Evolutionary conservation across 164 flowering plant species (phyloP).

Genomic region (Stephania yunnanensis): DNA sequence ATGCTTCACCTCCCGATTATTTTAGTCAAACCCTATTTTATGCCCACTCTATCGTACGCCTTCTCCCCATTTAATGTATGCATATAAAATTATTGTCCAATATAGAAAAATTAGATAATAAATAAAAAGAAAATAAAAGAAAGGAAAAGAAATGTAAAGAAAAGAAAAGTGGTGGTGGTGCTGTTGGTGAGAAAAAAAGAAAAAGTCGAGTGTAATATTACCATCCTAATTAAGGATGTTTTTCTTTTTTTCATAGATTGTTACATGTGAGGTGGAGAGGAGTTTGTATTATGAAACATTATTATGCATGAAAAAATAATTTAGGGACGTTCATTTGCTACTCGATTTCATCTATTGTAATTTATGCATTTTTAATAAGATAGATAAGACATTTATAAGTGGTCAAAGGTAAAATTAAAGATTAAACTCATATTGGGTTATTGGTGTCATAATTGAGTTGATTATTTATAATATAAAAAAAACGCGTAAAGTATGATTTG

Average conservation of each 20-base stretch:
- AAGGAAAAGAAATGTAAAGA: neutral
- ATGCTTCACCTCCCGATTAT: conserved; percentile 16
- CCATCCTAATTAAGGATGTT: conserved; percentile 17
- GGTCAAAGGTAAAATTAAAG: no score
- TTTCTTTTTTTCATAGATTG: neutral
- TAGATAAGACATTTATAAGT: no score
- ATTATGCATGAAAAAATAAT: no score
- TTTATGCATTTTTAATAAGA: no score
- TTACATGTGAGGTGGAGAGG: no score
- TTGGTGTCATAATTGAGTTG: no score
- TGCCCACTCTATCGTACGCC: conserved; percentile 25
- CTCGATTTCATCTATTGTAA: no score
- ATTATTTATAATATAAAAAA: no score
- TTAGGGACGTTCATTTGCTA: neutral
- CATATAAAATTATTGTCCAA: neutral
- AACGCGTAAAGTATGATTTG: no score
- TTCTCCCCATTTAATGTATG: neutral
- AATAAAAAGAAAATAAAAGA: neutral
- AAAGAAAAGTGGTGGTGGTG: conserved; percentile 13
- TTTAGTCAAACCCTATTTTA: conserved; percentile 30
- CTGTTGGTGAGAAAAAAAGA: conserved; percentile 15
- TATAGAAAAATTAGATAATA: neutral
- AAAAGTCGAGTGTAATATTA: conserved; percentile 19
- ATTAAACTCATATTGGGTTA: no score
- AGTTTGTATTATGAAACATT: no score